phyloP scores from a whole-genome alignment of 2,329 filamentous ascomycete species.

The Knufia fluminis region DNA sequence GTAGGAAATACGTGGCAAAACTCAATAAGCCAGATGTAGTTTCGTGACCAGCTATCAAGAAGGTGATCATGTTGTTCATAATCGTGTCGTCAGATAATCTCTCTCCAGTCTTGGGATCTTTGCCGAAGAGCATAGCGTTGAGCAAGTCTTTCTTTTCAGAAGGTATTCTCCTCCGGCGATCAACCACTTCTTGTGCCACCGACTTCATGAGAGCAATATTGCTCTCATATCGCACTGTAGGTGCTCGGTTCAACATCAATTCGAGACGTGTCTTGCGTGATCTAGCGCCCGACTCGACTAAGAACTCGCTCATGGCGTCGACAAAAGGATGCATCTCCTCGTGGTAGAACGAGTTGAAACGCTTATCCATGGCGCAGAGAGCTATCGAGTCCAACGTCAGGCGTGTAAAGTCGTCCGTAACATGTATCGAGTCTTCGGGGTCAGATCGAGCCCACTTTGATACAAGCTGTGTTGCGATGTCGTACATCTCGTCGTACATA shows the following conservation, averaged over 20 bases:
- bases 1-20: conserved; percentile 56
- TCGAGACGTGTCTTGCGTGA: conserved; percentile 40
- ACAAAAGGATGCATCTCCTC: conserved; percentile 63
- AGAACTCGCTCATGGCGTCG: conserved; percentile 55
- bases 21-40: conserved; percentile 60
- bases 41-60: conserved; percentile 54
- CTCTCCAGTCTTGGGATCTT: conserved; percentile 58
- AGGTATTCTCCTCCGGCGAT: conserved; percentile 45
- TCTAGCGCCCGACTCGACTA: conserved; percentile 47
- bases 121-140: conserved; percentile 59
- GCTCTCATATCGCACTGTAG: conserved; percentile 13
- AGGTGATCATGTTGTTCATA: conserved; percentile 57
- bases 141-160: conserved; percentile 55
- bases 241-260: conserved; percentile 22
- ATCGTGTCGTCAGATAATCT: conserved; percentile 55
- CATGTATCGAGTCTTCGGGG: conserved; percentile 46
- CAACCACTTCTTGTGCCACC: conserved; percentile 41
- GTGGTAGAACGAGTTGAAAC: conserved; percentile 67
- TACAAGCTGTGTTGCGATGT: conserved; percentile 28
- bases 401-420: conserved; percentile 61
- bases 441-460: conserved; percentile 43
- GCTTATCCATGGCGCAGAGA: conserved; percentile 60
- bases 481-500: conserved; percentile 27
- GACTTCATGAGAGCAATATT: conserved; percentile 19
- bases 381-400: conserved; percentile 64